phyloP scores from a whole-genome alignment of 495 filamentous ascomycete species.

The Penicillium canescens region DNA sequence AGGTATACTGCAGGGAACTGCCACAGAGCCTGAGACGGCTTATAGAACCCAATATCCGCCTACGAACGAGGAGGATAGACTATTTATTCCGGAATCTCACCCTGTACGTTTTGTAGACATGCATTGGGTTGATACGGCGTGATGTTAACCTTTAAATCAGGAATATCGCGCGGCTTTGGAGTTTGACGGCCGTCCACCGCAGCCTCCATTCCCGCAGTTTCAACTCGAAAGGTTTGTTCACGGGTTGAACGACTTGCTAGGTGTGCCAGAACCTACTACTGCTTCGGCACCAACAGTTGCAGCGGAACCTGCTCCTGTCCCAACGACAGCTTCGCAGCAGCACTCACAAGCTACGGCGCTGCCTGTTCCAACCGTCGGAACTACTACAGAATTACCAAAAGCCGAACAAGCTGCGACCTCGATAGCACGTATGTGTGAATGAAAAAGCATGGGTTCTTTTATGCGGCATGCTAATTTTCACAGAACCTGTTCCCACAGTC shows the following conservation, averaged over 20 bases:
- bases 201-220: constrained; percentile 36
- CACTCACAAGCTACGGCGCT: not conserved
- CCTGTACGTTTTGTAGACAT: constrained; percentile 29
- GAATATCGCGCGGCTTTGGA: constrained; percentile 42
- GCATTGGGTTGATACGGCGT: not conserved
- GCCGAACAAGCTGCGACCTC: not conserved
- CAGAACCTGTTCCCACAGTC: constrained; percentile 5
- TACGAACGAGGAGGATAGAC: constrained; percentile 19
- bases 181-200: constrained; percentile 39
- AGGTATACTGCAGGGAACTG: constrained; percentile 16
- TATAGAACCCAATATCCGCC: constrained; percentile 44
- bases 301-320: not conserved
- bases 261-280: constrained; percentile 10
- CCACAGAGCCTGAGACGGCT: constrained; percentile 15
- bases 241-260: constrained; percentile 25
- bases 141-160: constrained; percentile 19
- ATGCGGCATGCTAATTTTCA: constrained; percentile 1
- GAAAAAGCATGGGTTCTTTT: no score
- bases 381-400: not conserved
- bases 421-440: not conserved
- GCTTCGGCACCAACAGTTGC: constrained; percentile 2
- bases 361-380: not conserved
- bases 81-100: constrained; percentile 24
- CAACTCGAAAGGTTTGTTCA: constrained; percentile 21
- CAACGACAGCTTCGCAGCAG: not conserved